A percentile compares a stretch with the other conserved stretches of the same genome.
phyloP scores from a whole-genome alignment of 257 asterid genomes.

The Cordia subcordata region DNA sequence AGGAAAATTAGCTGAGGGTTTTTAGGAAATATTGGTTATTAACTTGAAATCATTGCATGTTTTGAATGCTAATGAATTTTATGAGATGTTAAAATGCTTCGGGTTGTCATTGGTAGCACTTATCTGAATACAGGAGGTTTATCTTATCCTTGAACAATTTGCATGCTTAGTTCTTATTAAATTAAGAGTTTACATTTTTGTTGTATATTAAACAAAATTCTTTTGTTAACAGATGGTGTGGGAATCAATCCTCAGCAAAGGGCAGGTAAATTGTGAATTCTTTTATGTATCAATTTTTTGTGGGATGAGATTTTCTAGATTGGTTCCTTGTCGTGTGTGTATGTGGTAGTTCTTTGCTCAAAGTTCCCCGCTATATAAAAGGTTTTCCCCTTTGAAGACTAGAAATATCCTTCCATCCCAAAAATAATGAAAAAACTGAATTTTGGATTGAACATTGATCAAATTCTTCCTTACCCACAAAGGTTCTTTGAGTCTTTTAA shows the following conservation, averaged over 20 bases:
- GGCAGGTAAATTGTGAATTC: slow-evolving; percentile 67
- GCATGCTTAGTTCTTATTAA: neutral
- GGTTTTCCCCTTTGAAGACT: too few relatives aligned
- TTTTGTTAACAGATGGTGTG: slow-evolving; percentile 72
- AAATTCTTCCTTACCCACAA: too few relatives aligned
- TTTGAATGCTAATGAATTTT: too few relatives aligned
- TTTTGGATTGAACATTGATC: too few relatives aligned
- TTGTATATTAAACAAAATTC: neutral
- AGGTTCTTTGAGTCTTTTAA: too few relatives aligned
- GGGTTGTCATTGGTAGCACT: too few relatives aligned
- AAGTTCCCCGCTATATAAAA: too few relatives aligned
- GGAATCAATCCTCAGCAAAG: slow-evolving; percentile 97
- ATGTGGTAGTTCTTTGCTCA: neutral
- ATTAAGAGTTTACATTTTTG: neutral
- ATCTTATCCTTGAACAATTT: neutral
- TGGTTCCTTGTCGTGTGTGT: neutral
- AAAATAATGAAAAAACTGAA: too few relatives aligned
- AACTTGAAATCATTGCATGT: too few relatives aligned
- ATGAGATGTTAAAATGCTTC: too few relatives aligned
- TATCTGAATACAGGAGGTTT: too few relatives aligned
- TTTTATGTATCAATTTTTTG: neutral
- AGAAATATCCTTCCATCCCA: too few relatives aligned
- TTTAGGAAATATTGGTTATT: neutral
- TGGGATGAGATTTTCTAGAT: neutral
- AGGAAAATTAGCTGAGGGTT: neutral